phyloP scores from a whole-genome alignment of 805 yeast genomes.

The Pichia heedii region DNA sequence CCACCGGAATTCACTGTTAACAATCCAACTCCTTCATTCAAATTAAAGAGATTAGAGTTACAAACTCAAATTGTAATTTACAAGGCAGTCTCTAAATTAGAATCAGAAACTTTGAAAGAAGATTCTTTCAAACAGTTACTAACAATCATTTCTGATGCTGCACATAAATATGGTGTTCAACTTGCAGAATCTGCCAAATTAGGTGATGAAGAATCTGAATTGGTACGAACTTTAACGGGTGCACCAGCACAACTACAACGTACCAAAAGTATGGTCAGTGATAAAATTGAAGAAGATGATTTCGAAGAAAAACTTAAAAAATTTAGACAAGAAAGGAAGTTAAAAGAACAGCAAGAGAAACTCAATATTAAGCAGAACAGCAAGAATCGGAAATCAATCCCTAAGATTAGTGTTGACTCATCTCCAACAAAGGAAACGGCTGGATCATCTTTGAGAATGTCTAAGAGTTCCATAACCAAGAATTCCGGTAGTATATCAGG shows the following conservation, averaged over 20 bases:
- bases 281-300: conserved; percentile 5
- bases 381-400: conserved; percentile 3
- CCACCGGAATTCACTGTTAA: conserved; percentile 10
- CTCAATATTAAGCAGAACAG: neutral
- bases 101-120: conserved; percentile 16
- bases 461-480: neutral
- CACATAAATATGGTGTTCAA: conserved; percentile 25
- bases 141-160: conserved; percentile 24
- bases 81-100: conserved; percentile 17
- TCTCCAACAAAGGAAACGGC: neutral
- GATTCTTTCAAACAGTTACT: conserved; percentile 25
- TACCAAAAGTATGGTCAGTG: conserved; percentile 25
- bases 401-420: conserved; percentile 12
- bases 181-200: conserved; percentile 29
- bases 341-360: conserved; percentile 1
- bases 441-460: neutral
- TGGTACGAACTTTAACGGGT: conserved; percentile 36
- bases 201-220: conserved; percentile 31
- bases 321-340: conserved; percentile 5
- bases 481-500: neutral
- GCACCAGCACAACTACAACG: conserved; percentile 25
- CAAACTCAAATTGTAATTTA: conserved; percentile 21
- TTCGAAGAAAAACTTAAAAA: conserved; percentile 8
- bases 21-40: conserved; percentile 11
- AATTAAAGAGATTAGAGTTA: conserved; percentile 18